Percentiles rank a stretch among this genome's conserved stretches.
These are phyloP conservation scores for Sonneratia caseolaris DNA, from an alignment of 345 rosid species.

Conservation along the genomic window DNA sequence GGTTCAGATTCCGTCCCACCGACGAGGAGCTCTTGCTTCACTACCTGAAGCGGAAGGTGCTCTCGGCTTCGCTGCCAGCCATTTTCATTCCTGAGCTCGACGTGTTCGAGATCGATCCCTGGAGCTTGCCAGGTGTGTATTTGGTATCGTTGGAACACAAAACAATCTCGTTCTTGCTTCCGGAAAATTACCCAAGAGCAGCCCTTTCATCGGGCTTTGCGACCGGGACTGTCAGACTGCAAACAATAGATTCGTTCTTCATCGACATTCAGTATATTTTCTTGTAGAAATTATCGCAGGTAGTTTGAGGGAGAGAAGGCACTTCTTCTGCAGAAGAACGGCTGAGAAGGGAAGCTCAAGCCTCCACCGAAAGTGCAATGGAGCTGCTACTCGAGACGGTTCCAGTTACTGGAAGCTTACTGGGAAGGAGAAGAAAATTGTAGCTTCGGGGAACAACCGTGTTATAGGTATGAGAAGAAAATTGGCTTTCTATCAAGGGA, in stretches of 20 bases:
- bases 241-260: too few relatives aligned
- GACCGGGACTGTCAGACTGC: too few relatives aligned
- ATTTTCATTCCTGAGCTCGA: constrained; percentile 66
- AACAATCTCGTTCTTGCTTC: too few relatives aligned
- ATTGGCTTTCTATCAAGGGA: constrained; percentile 36
- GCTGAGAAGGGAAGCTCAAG: neutral
- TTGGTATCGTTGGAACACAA: too few relatives aligned
- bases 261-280: too few relatives aligned
- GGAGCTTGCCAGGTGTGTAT: constrained; percentile 37
- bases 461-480: constrained; percentile 44
- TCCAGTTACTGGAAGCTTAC: constrained; percentile 62
- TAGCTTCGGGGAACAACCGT: constrained; percentile 24
- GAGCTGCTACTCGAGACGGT: constrained; percentile 24
- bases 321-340: constrained; percentile 42
- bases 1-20: constrained; percentile 75
- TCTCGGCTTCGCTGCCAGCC: constrained; percentile 59
- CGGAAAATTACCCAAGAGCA: too few relatives aligned
- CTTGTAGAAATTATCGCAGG: constrained; percentile 29
- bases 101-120: constrained; percentile 55
- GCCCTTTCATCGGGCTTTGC: too few relatives aligned
- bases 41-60: constrained; percentile 56
- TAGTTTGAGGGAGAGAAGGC: constrained; percentile 55
- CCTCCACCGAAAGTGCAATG: constrained; percentile 12
- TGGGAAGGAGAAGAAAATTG: constrained; percentile 46
- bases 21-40: constrained; percentile 81